Evolutionary conservation across 208 protist genomes (phyloP), one percentile per base, ranked within the genome.

Genomic region (Acanthamoeba castellanii): DNA sequence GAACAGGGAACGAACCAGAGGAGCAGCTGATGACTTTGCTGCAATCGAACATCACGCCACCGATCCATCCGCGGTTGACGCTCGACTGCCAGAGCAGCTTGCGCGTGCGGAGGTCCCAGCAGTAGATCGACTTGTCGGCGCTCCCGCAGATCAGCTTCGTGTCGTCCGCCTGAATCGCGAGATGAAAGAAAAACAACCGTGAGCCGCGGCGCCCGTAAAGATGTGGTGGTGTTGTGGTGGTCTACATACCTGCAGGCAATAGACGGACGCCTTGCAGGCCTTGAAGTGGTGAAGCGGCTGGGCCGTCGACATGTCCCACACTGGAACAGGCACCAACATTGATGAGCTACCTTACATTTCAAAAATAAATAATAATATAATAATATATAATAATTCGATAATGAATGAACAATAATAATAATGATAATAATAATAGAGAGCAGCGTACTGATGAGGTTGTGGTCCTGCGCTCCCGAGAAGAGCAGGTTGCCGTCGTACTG

Each of bases 81-180:
- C 42, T 90, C 55, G 47, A 70, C 42, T 90, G 47, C 57, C 57
- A 90, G 14, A 90, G 57, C n/a, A 90, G n/a, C n/a, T 66, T 61
- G 30, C 55, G 82, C 55, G 55, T 90, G 45, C 82, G 82, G 18
- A 90, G 82, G 52, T 90, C 82, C 82, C 82, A 90, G 47, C 82
- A 68, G n/a, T 68, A 70, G 30, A 90, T 59, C 52, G 47, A 68
- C 30, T 59, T 70, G 82, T 90, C 82, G 50, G 82, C 82, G 57
- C 82, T 70, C 8, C 82, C 82, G 82, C 82, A 50, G 32, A 90
- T 59, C n/a, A 90, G 82, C 82, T 90, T 90, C n/a, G n/a, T 68
- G 22, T 90, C 82, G 47, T 90, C 82, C 18, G 55, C 47, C 47
- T 74, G 66, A 8, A 18, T 18, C 13, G 8, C 11, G 11, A 74